A percentile compares a stretch with the other conserved stretches of the same genome.
These are phyloP conservation scores for Phytophthora syringae DNA, from an alignment of 352 stramenopile genomes.

Conservation along the genomic window DNA sequence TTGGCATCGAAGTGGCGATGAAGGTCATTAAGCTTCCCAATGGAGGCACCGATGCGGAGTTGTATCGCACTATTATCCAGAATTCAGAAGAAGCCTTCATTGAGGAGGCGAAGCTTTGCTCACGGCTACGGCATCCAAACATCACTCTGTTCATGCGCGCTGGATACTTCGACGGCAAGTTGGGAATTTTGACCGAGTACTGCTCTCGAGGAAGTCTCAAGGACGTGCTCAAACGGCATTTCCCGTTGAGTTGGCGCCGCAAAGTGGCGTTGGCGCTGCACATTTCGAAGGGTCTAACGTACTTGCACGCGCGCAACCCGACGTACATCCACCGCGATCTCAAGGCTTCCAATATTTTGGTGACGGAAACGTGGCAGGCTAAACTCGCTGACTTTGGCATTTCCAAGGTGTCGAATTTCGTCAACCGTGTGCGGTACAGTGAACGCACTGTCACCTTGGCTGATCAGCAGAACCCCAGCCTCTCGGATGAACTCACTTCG, in stretches of 20 bases:
- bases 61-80: slow-evolving; percentile 78
- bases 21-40: slow-evolving; percentile 78
- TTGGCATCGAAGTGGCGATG: slow-evolving; percentile 77
- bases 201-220: slow-evolving; percentile 75
- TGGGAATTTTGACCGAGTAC: slow-evolving; percentile 76
- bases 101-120: slow-evolving; percentile 66
- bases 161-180: slow-evolving; percentile 67
- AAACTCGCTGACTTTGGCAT: slow-evolving; percentile 69
- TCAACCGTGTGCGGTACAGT: slow-evolving; percentile 46
- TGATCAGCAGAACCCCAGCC: slow-evolving; percentile 45
- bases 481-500: slow-evolving; percentile 63
- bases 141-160: slow-evolving; percentile 78
- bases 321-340: slow-evolving; percentile 81
- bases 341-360: slow-evolving; percentile 77
- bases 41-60: slow-evolving; percentile 46
- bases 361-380: slow-evolving; percentile 75
- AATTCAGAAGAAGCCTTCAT: slow-evolving; percentile 72
- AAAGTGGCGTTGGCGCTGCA: slow-evolving; percentile 66
- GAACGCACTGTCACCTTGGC: slow-evolving; percentile 39
- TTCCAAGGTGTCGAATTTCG: slow-evolving; percentile 57
- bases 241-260: slow-evolving; percentile 61
- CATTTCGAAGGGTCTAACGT: slow-evolving; percentile 71
- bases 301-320: slow-evolving; percentile 72
- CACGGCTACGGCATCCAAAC: slow-evolving; percentile 67
- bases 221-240: slow-evolving; percentile 68